Base-by-base conservation (phyloP, 148 eudicot species). In the Vaccinium vitisidaea region DNA sequence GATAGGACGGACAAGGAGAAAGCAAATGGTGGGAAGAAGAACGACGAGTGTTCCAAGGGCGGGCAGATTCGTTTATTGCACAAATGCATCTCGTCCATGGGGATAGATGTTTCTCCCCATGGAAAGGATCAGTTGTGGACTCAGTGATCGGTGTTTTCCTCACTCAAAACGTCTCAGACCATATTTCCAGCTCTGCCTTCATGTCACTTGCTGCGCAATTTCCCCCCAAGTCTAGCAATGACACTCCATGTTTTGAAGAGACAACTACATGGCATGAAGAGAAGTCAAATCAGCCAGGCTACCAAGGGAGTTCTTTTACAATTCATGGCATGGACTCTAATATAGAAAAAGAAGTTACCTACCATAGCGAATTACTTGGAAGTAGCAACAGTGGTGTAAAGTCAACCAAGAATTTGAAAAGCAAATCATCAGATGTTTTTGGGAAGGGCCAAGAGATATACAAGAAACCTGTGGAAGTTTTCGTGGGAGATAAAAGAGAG, bases 41-140 rank as follows among this genome's bases (percentile, higher is more conserved):
- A 87, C 88, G 98, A 30, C 84, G 88, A 59, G 92, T 94, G 54
- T 97, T 95, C 84, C 88, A 53, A 80, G 96, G 98, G 67, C 90
- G 98, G 67, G 96, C 93, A 80, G 94, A 95, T 80, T 95, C 98
- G 36, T 97, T 97, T 84, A 95, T 97, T 80, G 96, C 97, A 81
- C 96, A 98, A 84, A 97, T 97, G 99, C 97, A 92, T 89, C 95
- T 95, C 82, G 98, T 97, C 76, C 98, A 95, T 95, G 99, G 99
- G 69, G 98, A 97, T 89, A 90, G 99, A 63, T 96, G 95, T 75
- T 97, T 97, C 84, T 91, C 98, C 81, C 94, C 91, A 36, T 95
- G 99, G 99, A 97, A 97, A 89, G 99, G 99, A 84, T 97, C 98
- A 79, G 96, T 97, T 63, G 86, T 97, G 70, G 99, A 97, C 90